Evolutionary conservation across 1,139 yeast species (phyloP).

Genomic region (Scheffersomyces stambukii): DNA sequence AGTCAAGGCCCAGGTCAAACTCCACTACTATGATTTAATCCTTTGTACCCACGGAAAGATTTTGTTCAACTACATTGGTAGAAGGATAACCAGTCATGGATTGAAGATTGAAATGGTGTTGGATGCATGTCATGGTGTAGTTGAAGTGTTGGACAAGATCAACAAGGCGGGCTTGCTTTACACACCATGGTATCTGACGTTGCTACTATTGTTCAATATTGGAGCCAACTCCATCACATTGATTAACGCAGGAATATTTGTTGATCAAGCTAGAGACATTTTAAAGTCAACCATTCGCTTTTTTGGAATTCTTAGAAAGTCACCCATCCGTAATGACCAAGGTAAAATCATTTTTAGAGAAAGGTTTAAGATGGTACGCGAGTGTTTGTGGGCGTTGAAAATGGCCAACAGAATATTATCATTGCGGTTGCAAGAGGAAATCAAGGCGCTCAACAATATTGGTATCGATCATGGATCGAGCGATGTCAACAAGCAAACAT

Average conservation of each 20-base stretch:
- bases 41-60: slow-evolving; percentile 35
- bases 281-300: slow-evolving; percentile 24
- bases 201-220: slow-evolving; percentile 44
- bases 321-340: slow-evolving; percentile 28
- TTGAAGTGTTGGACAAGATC: slow-evolving; percentile 30
- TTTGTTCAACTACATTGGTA: slow-evolving; percentile 32
- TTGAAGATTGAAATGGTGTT: slow-evolving; percentile 31
- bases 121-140: slow-evolving; percentile 31
- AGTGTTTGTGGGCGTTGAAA: slow-evolving; percentile 62
- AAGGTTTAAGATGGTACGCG: slow-evolving; percentile 56
- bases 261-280: slow-evolving; percentile 21
- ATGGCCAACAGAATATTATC: slow-evolving; percentile 51
- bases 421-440: slow-evolving; percentile 42
- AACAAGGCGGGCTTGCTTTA: slow-evolving; percentile 31
- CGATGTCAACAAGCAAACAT: slow-evolving; percentile 47
- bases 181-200: slow-evolving; percentile 54
- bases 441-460: slow-evolving; percentile 29
- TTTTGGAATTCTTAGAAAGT: slow-evolving; percentile 22
- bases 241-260: slow-evolving; percentile 38
- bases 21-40: slow-evolving; percentile 39
- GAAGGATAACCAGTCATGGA: slow-evolving; percentile 28
- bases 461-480: slow-evolving; percentile 60
- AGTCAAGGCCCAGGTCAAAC: slow-evolving; percentile 35
- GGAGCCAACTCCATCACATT: slow-evolving; percentile 45
- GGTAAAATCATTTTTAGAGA: slow-evolving; percentile 36